Base-by-base conservation (phyloP, 1,284 basidiomycete genomes). In the Trichosporon coremiiforme region DNA sequence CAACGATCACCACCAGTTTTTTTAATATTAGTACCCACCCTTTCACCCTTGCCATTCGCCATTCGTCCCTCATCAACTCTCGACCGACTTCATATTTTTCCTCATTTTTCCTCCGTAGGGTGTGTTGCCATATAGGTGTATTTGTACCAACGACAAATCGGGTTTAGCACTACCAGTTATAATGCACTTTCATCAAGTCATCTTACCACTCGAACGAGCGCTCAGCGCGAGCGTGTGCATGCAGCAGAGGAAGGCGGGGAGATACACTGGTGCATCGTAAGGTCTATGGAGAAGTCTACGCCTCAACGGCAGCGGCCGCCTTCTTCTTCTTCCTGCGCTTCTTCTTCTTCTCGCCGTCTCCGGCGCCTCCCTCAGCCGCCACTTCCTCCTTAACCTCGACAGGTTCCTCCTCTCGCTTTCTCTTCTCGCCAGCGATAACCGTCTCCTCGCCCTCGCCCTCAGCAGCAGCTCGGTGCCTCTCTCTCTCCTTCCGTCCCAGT, bases 401-500 rank as follows among this genome's bases (percentile, higher is more conserved):
- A 8, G 29, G 15, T 15, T 66, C 55, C 25, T 64, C 65, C 35
- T 68, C 36, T 22, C 69, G 67, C 65, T 71, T 70, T 25, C 70
- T 55, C 69, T 74, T 74, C 25, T 68, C 66, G 13, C 60, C 68
- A 25, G 45, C 47, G 29, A 20, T 35, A 17, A 13, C 64, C n/a
- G n/a, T 33, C 33, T 41, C 66, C 47, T 65, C 70, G 4, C 3
- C 66, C 41, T n/a, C 72, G 3, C 64, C 71, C 8, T 36, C 68
- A 12, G 36, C 70, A 20, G 64, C 66, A n/a, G 68, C 69, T 33
- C 72, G 75, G 22, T 68, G 67, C 66, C 74, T 79, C 66, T 80
- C 74, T 60, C 84, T 75, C 75, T 85, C 84, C 71, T 84, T 84
- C 77, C 84, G 85, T 68, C 85, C 85, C 71, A 84, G 82, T 12